Evolutionary conservation across 1,139 yeast genomes (phyloP).

Genomic region (Taphrina flavorubra): DNA sequence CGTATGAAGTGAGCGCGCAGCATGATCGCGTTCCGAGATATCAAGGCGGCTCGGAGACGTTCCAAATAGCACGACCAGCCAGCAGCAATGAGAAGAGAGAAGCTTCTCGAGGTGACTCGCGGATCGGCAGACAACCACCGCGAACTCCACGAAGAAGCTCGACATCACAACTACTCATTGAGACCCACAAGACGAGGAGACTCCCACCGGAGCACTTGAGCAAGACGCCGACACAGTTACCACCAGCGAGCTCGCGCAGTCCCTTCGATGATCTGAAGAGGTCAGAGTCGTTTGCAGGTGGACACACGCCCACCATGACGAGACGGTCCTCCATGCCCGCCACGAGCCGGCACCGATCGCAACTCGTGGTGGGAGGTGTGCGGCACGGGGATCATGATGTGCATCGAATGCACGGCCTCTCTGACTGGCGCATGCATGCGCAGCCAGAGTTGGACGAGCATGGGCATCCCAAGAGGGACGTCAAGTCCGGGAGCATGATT

Average conservation of each 20-base stretch:
- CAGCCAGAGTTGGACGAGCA: constrained; percentile 27
- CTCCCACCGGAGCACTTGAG: constrained; percentile 13
- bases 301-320: neutral
- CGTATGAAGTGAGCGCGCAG: neutral
- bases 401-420: constrained; percentile 26
- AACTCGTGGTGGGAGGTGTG: neutral
- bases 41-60: neutral
- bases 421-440: constrained; percentile 30
- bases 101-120: neutral
- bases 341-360: neutral
- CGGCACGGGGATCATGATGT: constrained; percentile 15
- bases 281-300: neutral
- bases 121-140: neutral
- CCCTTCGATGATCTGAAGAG: constrained; percentile 6
- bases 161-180: neutral
- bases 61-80: neutral
- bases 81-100: neutral
- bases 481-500: constrained; percentile 7
- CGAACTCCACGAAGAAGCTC: neutral
- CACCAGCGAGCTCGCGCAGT: constrained; percentile 8
- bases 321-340: constrained; percentile 5
- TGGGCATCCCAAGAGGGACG: constrained; percentile 19
- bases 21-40: neutral
- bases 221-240: constrained; percentile 1
- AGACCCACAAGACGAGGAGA: neutral